These are phyloP conservation scores for Eucalyptus cladocalyx DNA, from an alignment of 345 rosid genomes.

Conservation along the genomic window DNA sequence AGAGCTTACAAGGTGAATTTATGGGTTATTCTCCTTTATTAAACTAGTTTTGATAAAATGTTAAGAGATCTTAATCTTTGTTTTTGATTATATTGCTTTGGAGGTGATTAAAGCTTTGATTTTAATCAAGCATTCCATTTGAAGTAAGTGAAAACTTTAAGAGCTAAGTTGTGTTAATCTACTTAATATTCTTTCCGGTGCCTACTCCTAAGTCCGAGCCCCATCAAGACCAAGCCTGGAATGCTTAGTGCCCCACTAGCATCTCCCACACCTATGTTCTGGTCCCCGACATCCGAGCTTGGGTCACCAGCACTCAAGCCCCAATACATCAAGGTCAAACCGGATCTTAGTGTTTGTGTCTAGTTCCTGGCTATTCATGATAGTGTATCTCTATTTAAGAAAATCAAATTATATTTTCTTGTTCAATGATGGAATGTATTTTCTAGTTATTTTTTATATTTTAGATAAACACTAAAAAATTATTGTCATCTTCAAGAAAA, in stretches of 20 bases:
- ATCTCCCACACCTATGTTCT: fast-evolving
- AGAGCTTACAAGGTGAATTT: no score
- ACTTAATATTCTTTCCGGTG: fast-evolving
- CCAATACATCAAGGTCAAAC: fast-evolving
- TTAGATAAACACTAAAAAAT: fast-evolving
- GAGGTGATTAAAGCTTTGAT: no score
- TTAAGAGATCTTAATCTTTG: no score
- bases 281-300: fast-evolving
- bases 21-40: no score
- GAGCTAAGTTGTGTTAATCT: no score
- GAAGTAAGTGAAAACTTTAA: no score
- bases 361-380: not conserved
- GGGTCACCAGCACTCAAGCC: fast-evolving
- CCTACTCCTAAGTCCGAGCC: fast-evolving
- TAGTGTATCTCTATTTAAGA: not conserved
- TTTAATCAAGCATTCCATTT: no score
- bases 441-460: not conserved
- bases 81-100: no score
- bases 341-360: fast-evolving
- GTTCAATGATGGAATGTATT: fast-evolving
- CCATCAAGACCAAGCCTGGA: not conserved
- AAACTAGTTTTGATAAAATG: no score
- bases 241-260: fast-evolving
- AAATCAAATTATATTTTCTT: not conserved
- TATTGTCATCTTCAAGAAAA: not conserved